These are phyloP conservation scores for Biscogniauxia mediterranea DNA, from an alignment of 2,329 filamentous ascomycete genomes.

Conservation along the genomic window DNA sequence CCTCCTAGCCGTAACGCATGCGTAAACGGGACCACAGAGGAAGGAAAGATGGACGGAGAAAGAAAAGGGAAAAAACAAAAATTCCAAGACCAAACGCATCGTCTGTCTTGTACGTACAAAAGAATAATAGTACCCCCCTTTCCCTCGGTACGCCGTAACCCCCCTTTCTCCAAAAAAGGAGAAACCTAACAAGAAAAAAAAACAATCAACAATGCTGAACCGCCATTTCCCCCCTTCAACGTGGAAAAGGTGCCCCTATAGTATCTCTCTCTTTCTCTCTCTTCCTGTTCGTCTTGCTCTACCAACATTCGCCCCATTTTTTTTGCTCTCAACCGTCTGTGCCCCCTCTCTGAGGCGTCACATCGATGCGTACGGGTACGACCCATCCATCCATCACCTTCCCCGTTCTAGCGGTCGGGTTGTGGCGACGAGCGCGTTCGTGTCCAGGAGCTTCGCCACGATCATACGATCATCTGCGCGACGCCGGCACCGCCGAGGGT, in stretches of 20 bases:
- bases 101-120: not conserved
- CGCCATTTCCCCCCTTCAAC: not conserved
- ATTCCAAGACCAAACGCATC: not conserved
- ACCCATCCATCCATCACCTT: too few species aligned
- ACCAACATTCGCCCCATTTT: too few species aligned
- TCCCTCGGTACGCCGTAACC: not conserved
- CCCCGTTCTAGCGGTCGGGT: too few species aligned
- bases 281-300: not conserved
- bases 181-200: not conserved
- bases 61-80: not conserved
- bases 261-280: not conserved
- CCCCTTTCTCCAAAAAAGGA: too few species aligned
- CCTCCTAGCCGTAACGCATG: not conserved
- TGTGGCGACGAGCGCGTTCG: too few species aligned
- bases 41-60: too few species aligned
- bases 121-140: not conserved
- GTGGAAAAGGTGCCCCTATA: not conserved
- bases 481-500: constrained; percentile 91
- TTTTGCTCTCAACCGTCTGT: not conserved
- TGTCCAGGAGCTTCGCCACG: too few species aligned
- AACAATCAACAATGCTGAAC: not conserved
- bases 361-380: too few species aligned
- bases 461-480: constrained; percentile 94
- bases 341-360: not conserved
- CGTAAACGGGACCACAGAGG: not conserved